Evolutionary conservation across 2,329 filamentous ascomycete species (phyloP).

Genomic region (Fusarium ambrosium): DNA sequence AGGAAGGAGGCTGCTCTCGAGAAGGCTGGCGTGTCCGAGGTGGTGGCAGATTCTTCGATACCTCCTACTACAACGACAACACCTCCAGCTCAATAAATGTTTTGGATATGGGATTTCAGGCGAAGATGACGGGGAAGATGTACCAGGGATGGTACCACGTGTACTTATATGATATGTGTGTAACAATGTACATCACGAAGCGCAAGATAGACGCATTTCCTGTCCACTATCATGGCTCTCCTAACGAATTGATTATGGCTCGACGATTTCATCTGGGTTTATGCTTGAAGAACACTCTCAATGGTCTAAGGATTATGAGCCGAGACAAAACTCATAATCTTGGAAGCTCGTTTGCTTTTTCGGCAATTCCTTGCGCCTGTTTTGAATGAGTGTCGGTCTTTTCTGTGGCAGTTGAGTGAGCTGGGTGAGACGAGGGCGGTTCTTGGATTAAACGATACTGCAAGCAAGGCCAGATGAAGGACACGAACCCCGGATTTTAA

Average conservation of each 20-base stretch:
- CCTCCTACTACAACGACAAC: constrained; percentile 36
- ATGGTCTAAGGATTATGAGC: neutral
- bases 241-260: neutral
- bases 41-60: constrained; percentile 35
- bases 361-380: neutral
- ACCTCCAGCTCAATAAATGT: constrained; percentile 36
- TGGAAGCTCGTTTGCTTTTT: neutral
- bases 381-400: neutral
- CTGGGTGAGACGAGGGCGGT: neutral
- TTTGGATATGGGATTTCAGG: constrained; percentile 5
- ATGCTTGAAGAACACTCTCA: neutral
- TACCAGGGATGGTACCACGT: constrained; percentile 39
- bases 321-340: neutral
- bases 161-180: constrained; percentile 53
- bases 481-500: neutral
- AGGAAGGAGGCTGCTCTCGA: constrained; percentile 61
- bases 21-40: constrained; percentile 54
- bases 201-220: constrained; percentile 46
- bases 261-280: neutral
- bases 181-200: constrained; percentile 51
- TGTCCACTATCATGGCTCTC: constrained; percentile 18
- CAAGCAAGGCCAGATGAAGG: constrained; percentile 24
- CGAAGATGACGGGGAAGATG: constrained; percentile 29
- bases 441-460: constrained; percentile 24
- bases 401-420: neutral